A percentile compares a stretch with the other conserved stretches of the same genome.
Conservation (phyloP, 2,329 filamentous ascomycete species). For the Xylariales sp. region DNA sequence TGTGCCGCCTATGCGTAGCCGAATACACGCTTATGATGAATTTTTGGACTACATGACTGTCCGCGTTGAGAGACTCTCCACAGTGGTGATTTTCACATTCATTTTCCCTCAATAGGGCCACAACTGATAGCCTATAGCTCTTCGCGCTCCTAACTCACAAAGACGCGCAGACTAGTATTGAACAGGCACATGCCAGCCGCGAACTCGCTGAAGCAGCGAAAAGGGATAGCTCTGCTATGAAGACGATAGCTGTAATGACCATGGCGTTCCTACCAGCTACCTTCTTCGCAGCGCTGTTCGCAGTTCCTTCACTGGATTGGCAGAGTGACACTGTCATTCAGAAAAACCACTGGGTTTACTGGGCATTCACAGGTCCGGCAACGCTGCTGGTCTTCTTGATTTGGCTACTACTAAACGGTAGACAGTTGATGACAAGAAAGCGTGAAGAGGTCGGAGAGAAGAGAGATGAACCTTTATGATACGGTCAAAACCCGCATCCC, state of each 20-base stretch:
- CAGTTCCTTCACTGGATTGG: conserved; percentile 9
- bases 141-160: not conserved
- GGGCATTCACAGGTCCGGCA: conserved; percentile 1
- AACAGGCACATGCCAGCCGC: not conserved
- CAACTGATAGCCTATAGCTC: not conserved
- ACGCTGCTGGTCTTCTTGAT: conserved; percentile 3
- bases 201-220: conserved; percentile 16
- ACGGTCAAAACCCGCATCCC: too few relatives aligned
- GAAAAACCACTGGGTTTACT: conserved; percentile 5
- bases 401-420: too few relatives aligned
- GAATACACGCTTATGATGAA: conserved; percentile 1
- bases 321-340: not conserved
- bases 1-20: not conserved
- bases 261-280: conserved; percentile 30
- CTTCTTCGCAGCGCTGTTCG: conserved; percentile 19
- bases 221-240: conserved; percentile 29
- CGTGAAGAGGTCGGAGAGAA: too few relatives aligned
- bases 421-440: too few relatives aligned
- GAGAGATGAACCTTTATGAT: too few relatives aligned
- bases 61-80: not conserved
- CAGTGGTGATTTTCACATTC: not conserved
- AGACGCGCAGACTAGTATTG: conserved; percentile 1
- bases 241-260: conserved; percentile 28
- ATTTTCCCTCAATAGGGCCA: not conserved
- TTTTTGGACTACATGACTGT: conserved; percentile 3